A percentile compares a stretch with the other conserved stretches of the same genome.
phyloP scores from a whole-genome alignment of 2,329 filamentous ascomycete species.

The Gnomoniopsis smithogilvyi region DNA sequence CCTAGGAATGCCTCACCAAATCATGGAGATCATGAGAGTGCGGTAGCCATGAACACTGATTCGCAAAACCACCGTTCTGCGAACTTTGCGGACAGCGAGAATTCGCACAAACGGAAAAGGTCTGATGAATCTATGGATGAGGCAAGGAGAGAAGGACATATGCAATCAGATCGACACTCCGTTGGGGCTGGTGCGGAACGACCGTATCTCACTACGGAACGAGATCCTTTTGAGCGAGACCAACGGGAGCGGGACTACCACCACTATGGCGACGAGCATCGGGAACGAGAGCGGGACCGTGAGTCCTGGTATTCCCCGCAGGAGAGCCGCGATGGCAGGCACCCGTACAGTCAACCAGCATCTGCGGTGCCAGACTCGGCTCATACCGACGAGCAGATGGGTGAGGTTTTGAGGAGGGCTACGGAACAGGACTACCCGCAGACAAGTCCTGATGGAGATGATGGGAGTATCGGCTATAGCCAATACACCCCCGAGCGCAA shows the following conservation, averaged over 20 bases:
- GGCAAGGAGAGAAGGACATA: slow-evolving; percentile 31
- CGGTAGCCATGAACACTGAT: slow-evolving; percentile 33
- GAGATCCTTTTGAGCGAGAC: slow-evolving; percentile 18
- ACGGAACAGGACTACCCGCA: slow-evolving; percentile 48
- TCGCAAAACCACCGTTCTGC: slow-evolving; percentile 38
- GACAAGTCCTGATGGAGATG: slow-evolving; percentile 54
- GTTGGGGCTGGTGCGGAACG: slow-evolving; percentile 28
- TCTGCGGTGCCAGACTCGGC: slow-evolving; percentile 42
- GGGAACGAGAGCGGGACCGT: slow-evolving; percentile 39
- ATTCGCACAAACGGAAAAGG: slow-evolving; percentile 64
- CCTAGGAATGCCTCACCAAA: slow-evolving; percentile 26
- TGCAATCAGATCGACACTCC: slow-evolving; percentile 29
- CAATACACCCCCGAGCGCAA: slow-evolving; percentile 46
- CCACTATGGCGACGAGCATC: slow-evolving; percentile 41
- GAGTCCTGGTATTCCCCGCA: slow-evolving; percentile 49
- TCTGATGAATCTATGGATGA: slow-evolving; percentile 56
- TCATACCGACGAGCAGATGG: slow-evolving; percentile 48
- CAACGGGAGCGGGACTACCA: slow-evolving; percentile 37
- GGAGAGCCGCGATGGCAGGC: slow-evolving; percentile 42
- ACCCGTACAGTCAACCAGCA: slow-evolving; percentile 42
- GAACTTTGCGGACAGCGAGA: slow-evolving; percentile 42
- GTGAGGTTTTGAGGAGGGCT: slow-evolving; percentile 42
- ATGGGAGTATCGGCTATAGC: slow-evolving; percentile 37
- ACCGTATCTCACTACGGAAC: slow-evolving; percentile 19
- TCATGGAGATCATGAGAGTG: slow-evolving; percentile 36